Conservation (phyloP, 139 green algal genomes). For the Coccomyxa sp. region DNA sequence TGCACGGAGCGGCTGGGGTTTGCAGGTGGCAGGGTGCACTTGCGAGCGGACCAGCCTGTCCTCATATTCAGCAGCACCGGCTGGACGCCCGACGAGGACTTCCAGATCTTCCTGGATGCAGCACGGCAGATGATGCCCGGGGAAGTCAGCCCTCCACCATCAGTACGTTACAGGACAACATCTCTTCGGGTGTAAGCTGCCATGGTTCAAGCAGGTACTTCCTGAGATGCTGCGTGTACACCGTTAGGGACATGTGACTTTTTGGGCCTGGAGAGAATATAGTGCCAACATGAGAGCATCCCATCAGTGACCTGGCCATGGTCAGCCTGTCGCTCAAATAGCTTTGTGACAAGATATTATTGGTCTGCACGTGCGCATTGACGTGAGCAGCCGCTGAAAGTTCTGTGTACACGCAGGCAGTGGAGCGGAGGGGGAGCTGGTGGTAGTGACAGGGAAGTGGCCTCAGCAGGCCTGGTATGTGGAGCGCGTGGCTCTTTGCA, state of each 20-base stretch:
- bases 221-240: too few relatives aligned
- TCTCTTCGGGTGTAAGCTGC: not conserved
- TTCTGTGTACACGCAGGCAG: too few relatives aligned
- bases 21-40: constrained; percentile 2
- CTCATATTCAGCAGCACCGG: constrained; percentile 92
- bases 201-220: too few relatives aligned
- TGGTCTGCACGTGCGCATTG: constrained; percentile 5
- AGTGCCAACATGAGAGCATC: too few relatives aligned
- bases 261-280: too few relatives aligned
- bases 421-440: constrained; percentile 25
- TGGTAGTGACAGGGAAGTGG: constrained; percentile 75
- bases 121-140: constrained; percentile 30
- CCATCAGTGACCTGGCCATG: too few relatives aligned
- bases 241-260: too few relatives aligned
- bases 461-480: constrained; percentile 71
- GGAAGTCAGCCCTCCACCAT: too few relatives aligned
- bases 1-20: constrained; percentile 18
- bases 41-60: constrained; percentile 55
- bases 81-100: constrained; percentile 98
- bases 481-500: constrained; percentile 71
- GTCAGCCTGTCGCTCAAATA: too few relatives aligned
- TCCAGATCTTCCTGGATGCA: constrained; percentile 82
- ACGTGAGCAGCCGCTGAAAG: not conserved
- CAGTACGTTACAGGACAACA: too few relatives aligned
- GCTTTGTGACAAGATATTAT: too few relatives aligned